Evolutionary conservation across 169 alveolate species (phyloP).

Genomic region (Plasmodium coatneyi): DNA sequence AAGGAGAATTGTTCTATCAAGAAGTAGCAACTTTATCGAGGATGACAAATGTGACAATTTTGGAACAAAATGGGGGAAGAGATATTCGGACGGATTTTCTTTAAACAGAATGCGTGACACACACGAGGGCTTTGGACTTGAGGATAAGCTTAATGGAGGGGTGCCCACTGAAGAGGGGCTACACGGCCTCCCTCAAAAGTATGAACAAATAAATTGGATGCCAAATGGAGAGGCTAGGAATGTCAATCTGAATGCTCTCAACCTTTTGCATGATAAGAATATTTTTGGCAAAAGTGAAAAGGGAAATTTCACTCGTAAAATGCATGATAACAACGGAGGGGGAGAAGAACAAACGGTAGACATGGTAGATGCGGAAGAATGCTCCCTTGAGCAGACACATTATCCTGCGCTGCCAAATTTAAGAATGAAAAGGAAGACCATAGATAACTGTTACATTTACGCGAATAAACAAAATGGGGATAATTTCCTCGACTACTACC

Average conservation of each 20-base stretch:
- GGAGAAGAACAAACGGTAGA: background rate
- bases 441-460: constrained; percentile 37
- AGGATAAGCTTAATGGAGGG: background rate
- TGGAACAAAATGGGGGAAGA: background rate
- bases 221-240: background rate
- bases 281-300: background rate
- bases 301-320: background rate
- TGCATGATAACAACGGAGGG: background rate
- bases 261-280: background rate
- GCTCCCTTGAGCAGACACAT: background rate
- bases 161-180: background rate
- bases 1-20: constrained; percentile 28
- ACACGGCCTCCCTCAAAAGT: background rate
- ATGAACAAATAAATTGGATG: background rate
- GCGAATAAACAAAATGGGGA: background rate
- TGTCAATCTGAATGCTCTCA: background rate
- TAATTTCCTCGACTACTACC: background rate
- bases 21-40: background rate
- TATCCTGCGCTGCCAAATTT: constrained; percentile 2
- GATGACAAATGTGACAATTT: background rate
- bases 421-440: constrained; percentile 17
- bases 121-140: background rate
- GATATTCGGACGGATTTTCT: constrained; percentile 1
- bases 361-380: background rate
- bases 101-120: background rate